Conservation (phyloP, 2,329 filamentous ascomycete species). For the Pseudogymnoascus sp. region DNA sequence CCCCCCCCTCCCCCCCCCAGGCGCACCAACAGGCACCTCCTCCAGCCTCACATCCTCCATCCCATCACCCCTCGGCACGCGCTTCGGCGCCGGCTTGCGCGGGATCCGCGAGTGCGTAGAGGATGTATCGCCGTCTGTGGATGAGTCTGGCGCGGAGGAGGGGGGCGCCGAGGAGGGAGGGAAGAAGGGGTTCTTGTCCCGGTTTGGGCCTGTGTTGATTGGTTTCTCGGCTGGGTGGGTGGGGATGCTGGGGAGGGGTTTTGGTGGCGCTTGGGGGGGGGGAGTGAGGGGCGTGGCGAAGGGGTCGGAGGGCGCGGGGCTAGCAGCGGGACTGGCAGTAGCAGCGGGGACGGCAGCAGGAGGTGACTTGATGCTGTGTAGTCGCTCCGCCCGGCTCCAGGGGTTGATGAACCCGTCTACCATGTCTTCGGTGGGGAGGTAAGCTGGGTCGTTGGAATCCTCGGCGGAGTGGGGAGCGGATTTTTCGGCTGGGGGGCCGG, state of each 20-base stretch:
- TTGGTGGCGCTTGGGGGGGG: neutral
- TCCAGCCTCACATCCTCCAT: constrained; percentile 15
- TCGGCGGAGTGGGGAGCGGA: neutral
- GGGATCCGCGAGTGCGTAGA: neutral
- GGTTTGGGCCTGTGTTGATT: neutral
- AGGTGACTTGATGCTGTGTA: neutral
- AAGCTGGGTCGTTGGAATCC: neutral
- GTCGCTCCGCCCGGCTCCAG: neutral
- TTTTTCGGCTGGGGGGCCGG: neutral
- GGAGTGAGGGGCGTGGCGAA: neutral
- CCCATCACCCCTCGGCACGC: constrained; percentile 10
- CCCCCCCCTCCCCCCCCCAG: constrained; percentile 15
- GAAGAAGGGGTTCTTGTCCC: neutral
- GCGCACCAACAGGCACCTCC: constrained; percentile 16
- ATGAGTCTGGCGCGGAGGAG: no score
- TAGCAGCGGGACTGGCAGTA: no score
- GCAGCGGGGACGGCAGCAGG: neutral
- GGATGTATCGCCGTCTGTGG: no score
- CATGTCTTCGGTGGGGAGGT: neutral
- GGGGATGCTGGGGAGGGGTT: neutral
- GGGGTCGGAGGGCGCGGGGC: neutral
- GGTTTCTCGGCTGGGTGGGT: neutral
- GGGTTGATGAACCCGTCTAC: neutral
- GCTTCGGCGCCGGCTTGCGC: constrained; percentile 17
- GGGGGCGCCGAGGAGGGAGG: no score